Evolutionary conservation across 164 flowering plant species (phyloP).

Genomic region (Berberis thunbergii): DNA sequence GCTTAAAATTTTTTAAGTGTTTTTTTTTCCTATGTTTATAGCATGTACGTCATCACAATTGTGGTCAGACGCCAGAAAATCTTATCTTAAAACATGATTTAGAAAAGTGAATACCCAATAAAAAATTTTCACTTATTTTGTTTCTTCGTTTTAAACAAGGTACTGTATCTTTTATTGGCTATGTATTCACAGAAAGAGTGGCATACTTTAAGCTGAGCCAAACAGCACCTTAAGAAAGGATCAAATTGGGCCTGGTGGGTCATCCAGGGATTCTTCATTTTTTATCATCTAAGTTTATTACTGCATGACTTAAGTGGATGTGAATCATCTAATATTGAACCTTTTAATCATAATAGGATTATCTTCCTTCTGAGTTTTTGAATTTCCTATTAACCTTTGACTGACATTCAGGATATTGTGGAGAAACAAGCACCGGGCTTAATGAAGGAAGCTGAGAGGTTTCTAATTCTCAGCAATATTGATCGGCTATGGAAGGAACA

Average conservation of each 20-base stretch:
- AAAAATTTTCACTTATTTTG: too few species aligned
- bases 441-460: slow-evolving; percentile 97
- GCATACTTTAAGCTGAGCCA: too few species aligned
- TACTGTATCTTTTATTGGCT: too few species aligned
- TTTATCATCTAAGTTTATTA: too few species aligned
- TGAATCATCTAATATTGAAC: too few species aligned
- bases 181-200: too few species aligned
- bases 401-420: slow-evolving; percentile 53
- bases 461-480: slow-evolving; percentile 79
- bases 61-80: too few species aligned
- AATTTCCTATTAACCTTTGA: background rate
- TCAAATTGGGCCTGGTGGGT: background rate
- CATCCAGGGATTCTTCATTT: background rate
- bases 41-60: background rate
- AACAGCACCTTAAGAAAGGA: too few species aligned
- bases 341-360: background rate
- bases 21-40: background rate
- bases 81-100: too few species aligned
- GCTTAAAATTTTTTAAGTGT: background rate
- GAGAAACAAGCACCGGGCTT: slow-evolving; percentile 86
- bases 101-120: too few species aligned
- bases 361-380: background rate
- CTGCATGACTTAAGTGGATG: too few species aligned
- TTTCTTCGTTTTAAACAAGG: too few species aligned
- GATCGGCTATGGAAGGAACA: slow-evolving; percentile 99